These are phyloP conservation scores for Hyphodiscus sp. DNA, from an alignment of 2,329 filamentous ascomycete species.

Conservation along the genomic window DNA sequence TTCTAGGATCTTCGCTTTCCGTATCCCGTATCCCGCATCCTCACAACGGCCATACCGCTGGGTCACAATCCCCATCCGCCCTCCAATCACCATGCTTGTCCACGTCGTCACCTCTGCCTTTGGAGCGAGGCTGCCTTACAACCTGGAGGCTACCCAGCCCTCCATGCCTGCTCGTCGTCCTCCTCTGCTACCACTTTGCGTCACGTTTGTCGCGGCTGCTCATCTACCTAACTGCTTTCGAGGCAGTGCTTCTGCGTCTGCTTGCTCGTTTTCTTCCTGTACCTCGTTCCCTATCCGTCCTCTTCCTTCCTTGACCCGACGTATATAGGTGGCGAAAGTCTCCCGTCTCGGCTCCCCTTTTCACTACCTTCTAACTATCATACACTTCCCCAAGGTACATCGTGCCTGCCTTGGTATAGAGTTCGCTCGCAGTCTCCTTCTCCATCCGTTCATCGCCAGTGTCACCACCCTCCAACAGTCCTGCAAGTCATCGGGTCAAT, in stretches of 20 bases:
- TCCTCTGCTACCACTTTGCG: slow-evolving; percentile 11
- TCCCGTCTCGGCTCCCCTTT: slow-evolving; percentile 1
- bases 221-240: slow-evolving; percentile 18
- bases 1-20: slow-evolving; percentile 12
- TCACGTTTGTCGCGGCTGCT: slow-evolving; percentile 21
- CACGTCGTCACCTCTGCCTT: slow-evolving; percentile 3
- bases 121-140: slow-evolving; percentile 16
- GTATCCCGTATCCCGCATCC: slow-evolving; percentile 21
- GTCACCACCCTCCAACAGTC: not conserved
- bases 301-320: not conserved
- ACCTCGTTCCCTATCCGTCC: slow-evolving; percentile 8
- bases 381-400: not conserved
- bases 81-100: slow-evolving; percentile 12
- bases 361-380: not conserved
- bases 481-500: slow-evolving; percentile 2
- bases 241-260: slow-evolving; percentile 25
- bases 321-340: slow-evolving; percentile 14
- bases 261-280: slow-evolving; percentile 5
- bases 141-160: slow-evolving; percentile 2
- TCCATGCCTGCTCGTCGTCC: not conserved
- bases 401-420: slow-evolving; percentile 4
- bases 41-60: not conserved
- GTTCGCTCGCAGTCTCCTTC: not conserved
- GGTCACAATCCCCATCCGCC: not conserved
- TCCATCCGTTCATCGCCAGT: not conserved